These are phyloP conservation scores for Wickerhamiella hasegawae DNA, from an alignment of 805 yeast genomes.

Conservation along the genomic window DNA sequence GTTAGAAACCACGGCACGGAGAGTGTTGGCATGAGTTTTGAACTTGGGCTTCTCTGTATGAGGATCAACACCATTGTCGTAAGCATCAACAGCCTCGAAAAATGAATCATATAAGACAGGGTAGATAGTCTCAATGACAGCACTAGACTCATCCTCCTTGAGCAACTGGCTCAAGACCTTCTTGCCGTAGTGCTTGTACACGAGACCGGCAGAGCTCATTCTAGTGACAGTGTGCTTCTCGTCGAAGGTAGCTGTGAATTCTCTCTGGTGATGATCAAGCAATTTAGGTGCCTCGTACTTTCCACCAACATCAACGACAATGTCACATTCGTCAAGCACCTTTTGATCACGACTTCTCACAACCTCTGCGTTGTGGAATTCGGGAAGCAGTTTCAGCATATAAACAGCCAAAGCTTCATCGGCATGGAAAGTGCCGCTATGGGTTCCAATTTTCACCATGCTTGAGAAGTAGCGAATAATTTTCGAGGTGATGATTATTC, in stretches of 20 bases:
- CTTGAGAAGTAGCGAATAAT: neutral
- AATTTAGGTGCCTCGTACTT: conserved; percentile 71
- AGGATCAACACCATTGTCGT: conserved; percentile 77
- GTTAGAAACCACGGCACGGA: conserved; percentile 62
- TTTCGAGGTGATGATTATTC: neutral
- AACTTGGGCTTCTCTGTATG: conserved; percentile 45
- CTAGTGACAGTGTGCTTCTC: conserved; percentile 45
- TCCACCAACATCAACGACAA: conserved; percentile 91
- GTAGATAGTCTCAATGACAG: conserved; percentile 48
- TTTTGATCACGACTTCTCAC: conserved; percentile 73
- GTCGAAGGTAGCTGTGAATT: conserved; percentile 61
- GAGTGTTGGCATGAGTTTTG: conserved; percentile 53
- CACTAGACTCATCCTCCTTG: conserved; percentile 22
- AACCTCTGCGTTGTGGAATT: conserved; percentile 46
- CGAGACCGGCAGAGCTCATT: conserved; percentile 83
- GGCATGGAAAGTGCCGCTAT: conserved; percentile 79
- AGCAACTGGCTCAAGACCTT: conserved; percentile 31
- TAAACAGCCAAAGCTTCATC: conserved; percentile 91
- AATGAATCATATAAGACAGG: conserved; percentile 71
- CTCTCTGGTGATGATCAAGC: conserved; percentile 96
- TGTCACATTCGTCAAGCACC: conserved; percentile 74
- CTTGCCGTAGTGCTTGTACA: conserved; percentile 47
- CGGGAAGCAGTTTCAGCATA: conserved; percentile 59
- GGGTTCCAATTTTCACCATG: conserved; percentile 57
- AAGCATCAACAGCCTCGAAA: conserved; percentile 80